These are phyloP conservation scores for Saturnispora halmiae DNA, from an alignment of 805 yeast species.

Conservation along the genomic window DNA sequence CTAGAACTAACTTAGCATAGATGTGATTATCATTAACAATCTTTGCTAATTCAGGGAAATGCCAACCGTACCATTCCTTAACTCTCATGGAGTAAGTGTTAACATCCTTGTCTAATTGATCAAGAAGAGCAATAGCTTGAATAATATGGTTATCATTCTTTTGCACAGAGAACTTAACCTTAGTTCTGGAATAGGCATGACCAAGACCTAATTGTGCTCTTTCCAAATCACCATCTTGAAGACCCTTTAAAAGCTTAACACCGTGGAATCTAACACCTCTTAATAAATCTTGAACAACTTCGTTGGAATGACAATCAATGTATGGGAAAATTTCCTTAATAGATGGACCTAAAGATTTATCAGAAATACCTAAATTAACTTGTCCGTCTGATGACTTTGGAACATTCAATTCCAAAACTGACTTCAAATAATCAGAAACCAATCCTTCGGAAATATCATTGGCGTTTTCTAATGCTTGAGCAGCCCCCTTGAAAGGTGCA, in stretches of 20 bases:
- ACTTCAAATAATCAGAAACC: constrained; percentile 84
- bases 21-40: constrained; percentile 82
- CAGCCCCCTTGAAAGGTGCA: constrained; percentile 99
- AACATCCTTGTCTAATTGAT: constrained; percentile 93
- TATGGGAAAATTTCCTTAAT: constrained; percentile 85
- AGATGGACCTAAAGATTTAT: constrained; percentile 92
- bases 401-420: constrained; percentile 80
- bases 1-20: constrained; percentile 73
- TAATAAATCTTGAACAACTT: constrained; percentile 86
- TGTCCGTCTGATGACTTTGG: constrained; percentile 71
- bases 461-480: constrained; percentile 97
- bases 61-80: constrained; percentile 99
- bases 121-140: constrained; percentile 95
- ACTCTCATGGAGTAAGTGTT: constrained; percentile 98
- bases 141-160: constrained; percentile 98
- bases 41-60: constrained; percentile 94
- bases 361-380: constrained; percentile 79
- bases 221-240: constrained; percentile 92
- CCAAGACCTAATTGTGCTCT: constrained; percentile 98
- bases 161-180: constrained; percentile 97
- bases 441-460: constrained; percentile 96
- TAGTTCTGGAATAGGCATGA: constrained; percentile 97
- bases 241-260: constrained; percentile 77
- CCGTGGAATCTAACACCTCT: constrained; percentile 94
- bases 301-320: constrained; percentile 85